Evolutionary conservation across 306 rosid species (phyloP), one percentile per base, ranked within the genome.

Genomic region (Vigna hirtella): DNA sequence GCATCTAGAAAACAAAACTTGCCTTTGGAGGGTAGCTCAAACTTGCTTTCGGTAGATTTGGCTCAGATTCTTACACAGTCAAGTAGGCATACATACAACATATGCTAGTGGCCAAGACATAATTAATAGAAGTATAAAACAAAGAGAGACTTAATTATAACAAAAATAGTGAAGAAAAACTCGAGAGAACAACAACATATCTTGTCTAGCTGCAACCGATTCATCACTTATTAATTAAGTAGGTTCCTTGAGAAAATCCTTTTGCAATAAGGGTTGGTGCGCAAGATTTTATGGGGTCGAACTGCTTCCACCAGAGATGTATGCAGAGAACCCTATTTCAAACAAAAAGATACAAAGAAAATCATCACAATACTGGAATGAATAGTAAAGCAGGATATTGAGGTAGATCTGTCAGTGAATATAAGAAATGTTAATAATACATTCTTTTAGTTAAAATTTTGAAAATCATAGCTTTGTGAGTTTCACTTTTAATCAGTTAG

Each of bases 21-120:
- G 74, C 53, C 38, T 65, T 40, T 18, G 62, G 56, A 38, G 47
- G 32, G 45, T 24, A 42, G 48, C 17, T n/a, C 83, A 66, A 24
- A 78, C 22, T 42, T 69, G 76, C 49, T 65, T 48, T 66, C 51
- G 5, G 28, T 40, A 34, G 17, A 30, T 47, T 58, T 24, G 17
- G 38, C n/a, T 58, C 67, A 43, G 58, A 48, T 63, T 20, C 65
- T 9, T 12, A 10, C 7, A 66, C 30, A 15, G 43, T 6, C 30
- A 48, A 38, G 42, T n/a, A 67, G 30, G 30, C 59, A 43, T 6
- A 52, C 40, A 58, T 48, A 52, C 73, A 66, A 74, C 80, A 79
- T 50, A 62, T 12, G 51, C 67, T 52, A 49, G 61, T 47, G 51
- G 55, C 79, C 42, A 73, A 77, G 78, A 47, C 78, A 71, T 20